phyloP scores from a whole-genome alignment of 2,329 filamentous ascomycete species.

The Neobulgaria alba region DNA sequence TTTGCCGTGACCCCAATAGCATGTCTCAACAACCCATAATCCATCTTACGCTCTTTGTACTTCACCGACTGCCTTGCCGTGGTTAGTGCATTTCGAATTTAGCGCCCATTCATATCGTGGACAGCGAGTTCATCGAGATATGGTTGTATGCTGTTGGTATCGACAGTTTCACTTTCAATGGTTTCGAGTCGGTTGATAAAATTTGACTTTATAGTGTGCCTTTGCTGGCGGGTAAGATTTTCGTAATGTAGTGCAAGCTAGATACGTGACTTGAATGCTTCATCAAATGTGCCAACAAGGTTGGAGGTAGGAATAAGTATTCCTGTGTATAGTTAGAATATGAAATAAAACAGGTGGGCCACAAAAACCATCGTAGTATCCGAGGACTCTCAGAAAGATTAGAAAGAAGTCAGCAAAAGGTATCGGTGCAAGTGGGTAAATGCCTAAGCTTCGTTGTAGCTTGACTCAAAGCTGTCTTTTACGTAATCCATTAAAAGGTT shows the following conservation, averaged over 20 bases:
- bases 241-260: conserved; percentile 28
- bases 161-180: conserved; percentile 2
- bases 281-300: conserved; percentile 31
- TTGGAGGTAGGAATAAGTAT: conserved; percentile 35
- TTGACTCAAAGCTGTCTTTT: conserved; percentile 1
- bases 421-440: too few relatives aligned
- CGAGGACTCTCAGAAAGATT: conserved; percentile 31
- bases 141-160: conserved; percentile 1
- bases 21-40: neutral
- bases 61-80: conserved; percentile 16
- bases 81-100: conserved; percentile 27
- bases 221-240: neutral
- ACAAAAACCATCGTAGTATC: too few relatives aligned
- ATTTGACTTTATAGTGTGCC: conserved; percentile 10
- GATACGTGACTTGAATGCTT: conserved; percentile 31
- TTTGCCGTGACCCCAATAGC: neutral
- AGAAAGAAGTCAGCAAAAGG: neutral
- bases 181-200: conserved; percentile 5
- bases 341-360: too few relatives aligned
- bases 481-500: neutral
- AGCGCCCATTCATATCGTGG: conserved; percentile 23
- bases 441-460: neutral
- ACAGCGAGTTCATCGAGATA: conserved; percentile 5
- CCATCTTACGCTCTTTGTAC: conserved; percentile 4
- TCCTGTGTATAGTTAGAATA: too few relatives aligned